Percentiles rank a stretch among this genome's conserved stretches.
Conservation (phyloP, 345 rosid species). For the Aurinia saxatilis region DNA sequence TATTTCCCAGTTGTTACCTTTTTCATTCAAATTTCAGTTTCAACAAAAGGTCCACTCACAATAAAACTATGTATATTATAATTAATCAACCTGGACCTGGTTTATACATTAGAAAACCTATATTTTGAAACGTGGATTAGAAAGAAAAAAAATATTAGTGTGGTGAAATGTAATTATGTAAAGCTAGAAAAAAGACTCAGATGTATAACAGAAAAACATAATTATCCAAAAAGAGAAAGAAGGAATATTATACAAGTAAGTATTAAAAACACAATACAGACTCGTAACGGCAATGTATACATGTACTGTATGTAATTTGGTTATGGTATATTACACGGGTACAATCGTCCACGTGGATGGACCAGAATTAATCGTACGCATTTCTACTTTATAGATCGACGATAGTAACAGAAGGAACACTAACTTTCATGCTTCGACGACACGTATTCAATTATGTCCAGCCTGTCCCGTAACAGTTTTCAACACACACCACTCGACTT, state of each 20-base stretch:
- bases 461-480: background rate
- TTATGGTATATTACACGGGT: background rate
- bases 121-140: too few relatives aligned
- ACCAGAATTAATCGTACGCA: background rate
- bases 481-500: background rate
- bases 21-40: too few relatives aligned
- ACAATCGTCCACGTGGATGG: conserved; percentile 5
- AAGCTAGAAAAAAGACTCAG: background rate
- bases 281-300: background rate
- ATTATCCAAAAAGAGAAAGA: background rate
- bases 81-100: too few relatives aligned
- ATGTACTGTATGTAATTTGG: background rate
- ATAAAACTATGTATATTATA: too few relatives aligned
- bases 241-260: background rate
- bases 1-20: too few relatives aligned
- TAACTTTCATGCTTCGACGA: conserved; percentile 17
- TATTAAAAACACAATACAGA: background rate
- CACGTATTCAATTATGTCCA: background rate
- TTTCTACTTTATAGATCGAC: background rate
- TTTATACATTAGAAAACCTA: too few relatives aligned
- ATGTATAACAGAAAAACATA: background rate
- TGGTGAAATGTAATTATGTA: background rate
- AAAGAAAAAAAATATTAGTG: too few relatives aligned
- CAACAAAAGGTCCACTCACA: too few relatives aligned
- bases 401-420: conserved; percentile 9